Evolutionary conservation across 192 early-diverging fungal species (phyloP).

Genomic region (Phlyctochytrium planicorne): DNA sequence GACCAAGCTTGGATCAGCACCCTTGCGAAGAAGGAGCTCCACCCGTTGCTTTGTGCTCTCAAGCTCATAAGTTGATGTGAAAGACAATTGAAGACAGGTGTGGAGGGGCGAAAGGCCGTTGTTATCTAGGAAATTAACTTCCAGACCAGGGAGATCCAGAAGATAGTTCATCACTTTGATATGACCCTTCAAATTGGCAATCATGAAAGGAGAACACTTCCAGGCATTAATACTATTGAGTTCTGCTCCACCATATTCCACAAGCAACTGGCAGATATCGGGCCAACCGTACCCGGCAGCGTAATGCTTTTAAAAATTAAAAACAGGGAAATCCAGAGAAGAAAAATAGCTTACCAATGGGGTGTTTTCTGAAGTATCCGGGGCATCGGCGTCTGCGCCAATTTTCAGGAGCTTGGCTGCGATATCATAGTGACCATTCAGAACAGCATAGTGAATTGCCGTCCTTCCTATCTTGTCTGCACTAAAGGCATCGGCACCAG

Average conservation of each 20-base stretch:
- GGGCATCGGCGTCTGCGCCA: conserved; percentile 43
- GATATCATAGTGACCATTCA: conserved; percentile 47
- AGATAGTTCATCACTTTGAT: conserved; percentile 40
- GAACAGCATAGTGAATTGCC: conserved; percentile 21
- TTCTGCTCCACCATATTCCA: conserved; percentile 38
- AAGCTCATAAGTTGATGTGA: too few species aligned
- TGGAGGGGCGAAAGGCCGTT: too few species aligned
- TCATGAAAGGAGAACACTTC: conserved; percentile 49
- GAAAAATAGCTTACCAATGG: conserved; percentile 26
- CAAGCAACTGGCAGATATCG: conserved; percentile 36
- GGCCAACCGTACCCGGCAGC: conserved; percentile 43
- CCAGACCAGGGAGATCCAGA: conserved; percentile 26
- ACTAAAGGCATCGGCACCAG: conserved; percentile 36
- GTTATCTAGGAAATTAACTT: conserved; percentile 49
- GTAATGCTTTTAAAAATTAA: not conserved
- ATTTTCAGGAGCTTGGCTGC: conserved; percentile 36
- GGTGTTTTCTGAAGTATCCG: conserved; percentile 46
- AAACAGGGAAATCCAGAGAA: not conserved
- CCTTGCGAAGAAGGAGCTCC: too few species aligned
- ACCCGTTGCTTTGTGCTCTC: too few species aligned
- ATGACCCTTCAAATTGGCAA: conserved; percentile 59
- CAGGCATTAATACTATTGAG: conserved; percentile 45
- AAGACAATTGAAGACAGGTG: too few species aligned
- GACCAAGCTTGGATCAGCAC: conserved; percentile 38
- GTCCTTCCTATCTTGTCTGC: conserved; percentile 37